Percentiles rank a stretch among this genome's conserved stretches.
Evolutionary conservation across 1,284 basidiomycete species (phyloP).

Genomic region (Peniophora sp.): DNA sequence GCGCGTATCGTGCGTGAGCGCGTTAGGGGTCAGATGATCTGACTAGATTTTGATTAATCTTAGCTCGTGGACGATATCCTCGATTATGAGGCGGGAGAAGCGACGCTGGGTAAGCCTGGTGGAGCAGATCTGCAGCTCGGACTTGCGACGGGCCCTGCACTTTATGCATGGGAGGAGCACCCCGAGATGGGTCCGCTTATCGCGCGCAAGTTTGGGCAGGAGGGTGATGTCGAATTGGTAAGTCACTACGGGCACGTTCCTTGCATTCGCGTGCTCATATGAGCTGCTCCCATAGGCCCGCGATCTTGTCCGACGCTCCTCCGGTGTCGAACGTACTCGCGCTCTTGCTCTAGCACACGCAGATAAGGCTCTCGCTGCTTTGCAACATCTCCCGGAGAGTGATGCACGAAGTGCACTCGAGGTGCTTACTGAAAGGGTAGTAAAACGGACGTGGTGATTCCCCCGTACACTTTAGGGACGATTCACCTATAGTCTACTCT

Average conservation of each 20-base stretch:
- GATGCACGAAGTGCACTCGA: slow-evolving; percentile 73
- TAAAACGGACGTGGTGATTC: slow-evolving; percentile 45
- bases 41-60: not conserved
- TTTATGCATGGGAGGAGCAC: slow-evolving; percentile 94
- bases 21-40: not conserved
- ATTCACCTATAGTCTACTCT: not conserved
- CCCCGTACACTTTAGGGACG: not conserved
- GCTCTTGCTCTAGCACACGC: slow-evolving; percentile 77
- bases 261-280: slow-evolving; percentile 1
- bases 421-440: slow-evolving; percentile 53
- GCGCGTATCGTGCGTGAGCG: not conserved
- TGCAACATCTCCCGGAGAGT: slow-evolving; percentile 74
- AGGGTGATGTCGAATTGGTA: slow-evolving; percentile 83
- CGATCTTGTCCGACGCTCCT: slow-evolving; percentile 65
- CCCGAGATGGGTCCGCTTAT: slow-evolving; percentile 81
- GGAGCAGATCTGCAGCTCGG: slow-evolving; percentile 85
- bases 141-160: slow-evolving; percentile 84
- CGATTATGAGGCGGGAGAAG: slow-evolving; percentile 70
- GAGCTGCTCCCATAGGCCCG: slow-evolving; percentile 45
- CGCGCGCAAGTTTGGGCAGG: slow-evolving; percentile 71
- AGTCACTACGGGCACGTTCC: slow-evolving; percentile 1
- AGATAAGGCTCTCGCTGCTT: slow-evolving; percentile 64
- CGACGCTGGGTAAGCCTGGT: slow-evolving; percentile 76
- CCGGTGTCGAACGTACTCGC: slow-evolving; percentile 75
- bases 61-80: slow-evolving; percentile 92